phyloP scores from a whole-genome alignment of 2,329 filamentous ascomycete genomes.

The Exophiala sideris region DNA sequence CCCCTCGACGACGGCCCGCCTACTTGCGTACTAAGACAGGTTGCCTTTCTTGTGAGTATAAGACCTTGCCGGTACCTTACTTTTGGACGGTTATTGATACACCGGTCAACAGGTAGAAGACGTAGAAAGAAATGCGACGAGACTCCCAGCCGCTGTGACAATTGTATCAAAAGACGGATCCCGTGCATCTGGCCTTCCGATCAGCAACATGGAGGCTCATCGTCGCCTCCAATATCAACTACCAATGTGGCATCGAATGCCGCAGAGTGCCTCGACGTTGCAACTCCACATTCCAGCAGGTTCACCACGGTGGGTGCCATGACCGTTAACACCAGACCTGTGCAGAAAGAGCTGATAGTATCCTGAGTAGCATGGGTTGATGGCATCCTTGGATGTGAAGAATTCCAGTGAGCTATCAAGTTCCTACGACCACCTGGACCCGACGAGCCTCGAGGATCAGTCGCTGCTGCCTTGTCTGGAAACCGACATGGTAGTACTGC shows the following conservation, averaged over 20 bases:
- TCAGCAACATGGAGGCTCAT: not conserved
- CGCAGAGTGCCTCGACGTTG: too few species aligned
- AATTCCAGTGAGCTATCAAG: too few species aligned
- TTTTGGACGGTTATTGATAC: not conserved
- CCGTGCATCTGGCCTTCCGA: constrained; percentile 26
- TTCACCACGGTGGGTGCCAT: not conserved
- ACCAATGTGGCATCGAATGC: not conserved
- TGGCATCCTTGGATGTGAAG: too few species aligned
- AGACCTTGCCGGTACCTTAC: not conserved
- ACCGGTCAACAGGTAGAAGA: constrained; percentile 19
- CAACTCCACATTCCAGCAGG: not conserved
- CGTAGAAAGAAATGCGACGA: constrained; percentile 33
- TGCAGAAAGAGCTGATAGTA: too few species aligned
- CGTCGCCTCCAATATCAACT: not conserved
- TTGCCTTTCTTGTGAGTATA: constrained; percentile 29
- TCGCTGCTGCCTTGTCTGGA: too few species aligned
- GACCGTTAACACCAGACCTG: too few species aligned
- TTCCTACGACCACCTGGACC: too few species aligned
- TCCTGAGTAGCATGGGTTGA: too few species aligned
- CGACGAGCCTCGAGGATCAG: too few species aligned
- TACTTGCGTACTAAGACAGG: constrained; percentile 31
- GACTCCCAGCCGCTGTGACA: constrained; percentile 18
- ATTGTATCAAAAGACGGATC: constrained; percentile 22
- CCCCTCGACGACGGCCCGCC: constrained; percentile 28
- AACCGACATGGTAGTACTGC: too few species aligned